A percentile compares a stretch with the other conserved stretches of the same genome.
phyloP scores from a whole-genome alignment of 202 grass and related monocot genomes.

The Cymbopogon flexuosus region DNA sequence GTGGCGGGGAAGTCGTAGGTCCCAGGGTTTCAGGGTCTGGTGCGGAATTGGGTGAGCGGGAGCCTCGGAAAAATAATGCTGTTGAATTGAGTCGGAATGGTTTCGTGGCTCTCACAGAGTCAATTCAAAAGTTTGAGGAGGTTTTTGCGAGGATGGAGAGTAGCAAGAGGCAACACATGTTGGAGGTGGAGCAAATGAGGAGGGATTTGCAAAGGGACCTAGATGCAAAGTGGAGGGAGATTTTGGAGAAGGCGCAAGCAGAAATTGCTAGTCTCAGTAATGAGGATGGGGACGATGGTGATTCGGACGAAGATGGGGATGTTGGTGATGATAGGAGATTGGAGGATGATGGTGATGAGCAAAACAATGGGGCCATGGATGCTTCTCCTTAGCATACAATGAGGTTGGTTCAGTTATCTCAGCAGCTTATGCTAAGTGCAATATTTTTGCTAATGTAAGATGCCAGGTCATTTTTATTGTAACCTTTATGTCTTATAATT shows the following conservation, averaged over 20 bases:
- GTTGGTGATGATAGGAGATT: neutral
- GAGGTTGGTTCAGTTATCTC: slow-evolving; percentile 45
- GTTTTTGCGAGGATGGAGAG: slow-evolving; percentile 66
- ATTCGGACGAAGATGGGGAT: slow-evolving; percentile 19
- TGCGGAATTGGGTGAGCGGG: slow-evolving; percentile 27
- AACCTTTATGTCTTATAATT: neutral
- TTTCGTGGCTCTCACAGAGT: slow-evolving; percentile 45
- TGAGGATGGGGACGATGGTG: slow-evolving; percentile 31
- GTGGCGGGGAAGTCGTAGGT: slow-evolving; percentile 10
- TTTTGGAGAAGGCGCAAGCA: slow-evolving; percentile 58
- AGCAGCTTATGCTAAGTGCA: neutral
- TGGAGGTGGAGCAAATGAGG: slow-evolving; percentile 68
- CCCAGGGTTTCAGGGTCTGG: slow-evolving; percentile 35
- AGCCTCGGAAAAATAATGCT: neutral
- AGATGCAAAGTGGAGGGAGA: slow-evolving; percentile 60
- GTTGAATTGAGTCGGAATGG: slow-evolving; percentile 5
- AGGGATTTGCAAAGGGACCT: slow-evolving; percentile 77
- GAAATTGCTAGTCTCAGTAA: slow-evolving; percentile 56
- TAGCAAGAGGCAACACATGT: slow-evolving; percentile 63
- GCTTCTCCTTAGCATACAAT: slow-evolving; percentile 29
- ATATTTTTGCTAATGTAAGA: neutral
- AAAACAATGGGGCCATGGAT: slow-evolving; percentile 29
- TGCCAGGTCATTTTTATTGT: neutral
- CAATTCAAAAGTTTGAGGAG: slow-evolving; percentile 61
- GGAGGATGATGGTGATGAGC: neutral